phyloP scores from a whole-genome alignment of 345 rosid species.

The Rubroshorea leprosula region DNA sequence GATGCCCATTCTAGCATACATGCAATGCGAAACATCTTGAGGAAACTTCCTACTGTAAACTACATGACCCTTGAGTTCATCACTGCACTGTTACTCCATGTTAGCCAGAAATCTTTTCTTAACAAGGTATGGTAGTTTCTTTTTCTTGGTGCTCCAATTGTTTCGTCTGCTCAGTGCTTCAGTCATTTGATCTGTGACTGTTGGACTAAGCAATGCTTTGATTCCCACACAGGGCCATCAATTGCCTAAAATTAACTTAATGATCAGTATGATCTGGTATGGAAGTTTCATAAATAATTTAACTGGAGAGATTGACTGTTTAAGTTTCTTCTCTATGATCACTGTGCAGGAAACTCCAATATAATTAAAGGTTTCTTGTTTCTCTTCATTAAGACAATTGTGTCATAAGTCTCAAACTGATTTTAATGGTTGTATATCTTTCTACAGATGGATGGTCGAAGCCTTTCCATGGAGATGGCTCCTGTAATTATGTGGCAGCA shows the following conservation, averaged over 20 bases:
- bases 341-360: too few species aligned
- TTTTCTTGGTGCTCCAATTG: too few species aligned
- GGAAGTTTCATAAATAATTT: too few species aligned
- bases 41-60: conserved; percentile 77
- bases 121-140: conserved; percentile 59
- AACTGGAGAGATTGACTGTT: background rate
- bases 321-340: background rate
- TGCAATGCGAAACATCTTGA: conserved; percentile 61
- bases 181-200: too few species aligned
- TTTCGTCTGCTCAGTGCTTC: too few species aligned
- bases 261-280: too few species aligned
- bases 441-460: conserved; percentile 80
- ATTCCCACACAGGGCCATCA: too few species aligned
- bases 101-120: conserved; percentile 76
- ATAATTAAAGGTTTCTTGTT: background rate
- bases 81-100: conserved; percentile 73
- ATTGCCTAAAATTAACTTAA: too few species aligned
- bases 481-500: conserved; percentile 88
- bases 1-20: conserved; percentile 64
- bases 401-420: background rate
- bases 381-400: background rate
- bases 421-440: conserved; percentile 9
- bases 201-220: too few species aligned
- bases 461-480: conserved; percentile 85
- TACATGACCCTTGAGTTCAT: conserved; percentile 82